Percentiles rank a stretch among this genome's conserved stretches.
Evolutionary conservation across 2,329 filamentous ascomycete species (phyloP).

Genomic region (Diaporthe helianthi): DNA sequence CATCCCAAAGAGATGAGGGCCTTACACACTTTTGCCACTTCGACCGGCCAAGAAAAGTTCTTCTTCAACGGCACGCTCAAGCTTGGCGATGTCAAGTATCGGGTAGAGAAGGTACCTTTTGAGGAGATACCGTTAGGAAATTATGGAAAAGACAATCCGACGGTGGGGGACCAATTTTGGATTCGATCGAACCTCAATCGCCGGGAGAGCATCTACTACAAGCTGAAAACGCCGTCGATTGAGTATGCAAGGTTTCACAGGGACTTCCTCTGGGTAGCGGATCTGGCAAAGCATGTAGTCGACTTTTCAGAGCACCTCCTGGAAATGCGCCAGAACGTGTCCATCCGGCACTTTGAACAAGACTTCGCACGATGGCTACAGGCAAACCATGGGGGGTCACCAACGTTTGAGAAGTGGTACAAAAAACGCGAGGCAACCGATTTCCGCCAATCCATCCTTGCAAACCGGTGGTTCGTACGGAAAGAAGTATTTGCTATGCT

Average conservation of each 20-base stretch:
- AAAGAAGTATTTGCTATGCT: constrained; percentile 67
- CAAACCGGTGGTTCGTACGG: constrained; percentile 68
- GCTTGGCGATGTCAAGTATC: constrained; percentile 50
- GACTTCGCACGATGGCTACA: constrained; percentile 66
- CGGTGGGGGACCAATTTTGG: constrained; percentile 65
- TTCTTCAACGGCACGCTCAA: constrained; percentile 69
- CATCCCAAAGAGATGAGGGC: constrained; percentile 60
- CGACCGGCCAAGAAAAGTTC: constrained; percentile 46
- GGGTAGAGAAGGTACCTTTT: constrained; percentile 65
- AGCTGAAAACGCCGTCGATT: constrained; percentile 58
- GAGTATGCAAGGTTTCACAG: constrained; percentile 69
- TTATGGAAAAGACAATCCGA: constrained; percentile 60
- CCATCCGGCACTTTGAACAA: constrained; percentile 62
- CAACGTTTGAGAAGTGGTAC: constrained; percentile 62
- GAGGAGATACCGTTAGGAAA: constrained; percentile 68
- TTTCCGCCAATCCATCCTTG: constrained; percentile 67
- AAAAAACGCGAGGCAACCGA: constrained; percentile 56
- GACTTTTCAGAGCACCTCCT: constrained; percentile 63
- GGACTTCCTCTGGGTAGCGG: constrained; percentile 74
- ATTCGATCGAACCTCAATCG: constrained; percentile 62
- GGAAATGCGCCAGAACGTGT: constrained; percentile 46
- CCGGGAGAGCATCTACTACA: constrained; percentile 65
- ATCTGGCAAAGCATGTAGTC: constrained; percentile 74
- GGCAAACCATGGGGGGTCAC: constrained; percentile 49
- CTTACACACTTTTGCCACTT: constrained; percentile 58